phyloP scores from a whole-genome alignment of 2,329 filamentous ascomycete genomes.

The Penicillium sp. region DNA sequence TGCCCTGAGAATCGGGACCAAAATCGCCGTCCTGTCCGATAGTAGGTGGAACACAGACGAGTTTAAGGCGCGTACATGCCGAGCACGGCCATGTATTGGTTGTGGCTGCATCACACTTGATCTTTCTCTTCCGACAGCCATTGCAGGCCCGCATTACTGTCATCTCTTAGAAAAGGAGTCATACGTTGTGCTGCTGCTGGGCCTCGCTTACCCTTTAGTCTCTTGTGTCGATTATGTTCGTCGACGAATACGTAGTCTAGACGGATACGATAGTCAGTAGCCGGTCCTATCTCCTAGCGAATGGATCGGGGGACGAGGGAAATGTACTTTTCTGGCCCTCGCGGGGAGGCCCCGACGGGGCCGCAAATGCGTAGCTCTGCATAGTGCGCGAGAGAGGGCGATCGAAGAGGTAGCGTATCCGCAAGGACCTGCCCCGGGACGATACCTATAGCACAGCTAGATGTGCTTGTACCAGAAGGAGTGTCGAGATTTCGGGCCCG shows the following conservation, averaged over 20 bases:
- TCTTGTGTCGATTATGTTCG: constrained; percentile 96
- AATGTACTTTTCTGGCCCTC: constrained; percentile 81
- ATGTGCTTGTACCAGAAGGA: not conserved
- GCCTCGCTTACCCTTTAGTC: constrained; percentile 72
- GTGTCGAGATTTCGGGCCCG: not conserved
- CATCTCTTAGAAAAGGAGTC: constrained; percentile 10
- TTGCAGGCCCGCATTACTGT: constrained; percentile 96
- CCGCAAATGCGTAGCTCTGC: constrained; percentile 74
- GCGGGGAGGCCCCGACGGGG: constrained; percentile 61
- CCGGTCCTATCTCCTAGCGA: not conserved
- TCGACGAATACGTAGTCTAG: constrained; percentile 98
- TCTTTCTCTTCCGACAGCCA: constrained; percentile 90
- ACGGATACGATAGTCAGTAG: constrained; percentile 10
- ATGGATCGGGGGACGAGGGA: not conserved
- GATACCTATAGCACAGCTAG: not conserved
- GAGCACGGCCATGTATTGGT: constrained; percentile 98
- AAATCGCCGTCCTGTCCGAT: constrained; percentile 67
- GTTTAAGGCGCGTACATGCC: constrained; percentile 85
- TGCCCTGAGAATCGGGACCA: constrained; percentile 25
- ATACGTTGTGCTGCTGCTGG: not conserved
- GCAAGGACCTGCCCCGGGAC: constrained; percentile 19
- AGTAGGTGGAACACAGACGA: constrained; percentile 88
- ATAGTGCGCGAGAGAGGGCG: constrained; percentile 39
- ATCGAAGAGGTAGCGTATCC: constrained; percentile 3
- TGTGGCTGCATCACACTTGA: constrained; percentile 95